These are phyloP conservation scores for Ophiostoma himal-ulmi DNA, from an alignment of 2,329 filamentous ascomycete species.

Conservation along the genomic window DNA sequence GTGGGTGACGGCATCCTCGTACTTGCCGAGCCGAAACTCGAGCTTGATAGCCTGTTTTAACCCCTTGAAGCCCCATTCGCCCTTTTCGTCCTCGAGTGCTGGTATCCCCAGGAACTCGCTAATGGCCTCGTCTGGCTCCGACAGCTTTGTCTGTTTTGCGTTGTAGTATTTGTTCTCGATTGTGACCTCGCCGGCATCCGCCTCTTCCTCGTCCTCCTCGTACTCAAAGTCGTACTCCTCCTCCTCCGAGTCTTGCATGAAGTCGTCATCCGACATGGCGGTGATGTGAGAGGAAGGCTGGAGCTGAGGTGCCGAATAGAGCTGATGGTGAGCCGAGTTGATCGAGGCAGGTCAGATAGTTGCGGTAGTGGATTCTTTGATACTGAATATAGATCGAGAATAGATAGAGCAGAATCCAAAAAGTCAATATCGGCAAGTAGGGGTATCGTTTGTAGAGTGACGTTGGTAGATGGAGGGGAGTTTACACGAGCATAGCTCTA, in stretches of 20 bases:
- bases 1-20: constrained; percentile 81
- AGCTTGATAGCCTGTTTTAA: constrained; percentile 97
- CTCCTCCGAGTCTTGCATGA: constrained; percentile 87
- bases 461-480: not conserved
- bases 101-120: constrained; percentile 89
- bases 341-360: not conserved
- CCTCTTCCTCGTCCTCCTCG: constrained; percentile 81
- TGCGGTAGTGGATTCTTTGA: not conserved
- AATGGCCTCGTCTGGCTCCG: constrained; percentile 81
- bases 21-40: constrained; percentile 86
- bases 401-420: not conserved
- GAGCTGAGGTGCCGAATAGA: not conserved
- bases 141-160: constrained; percentile 89
- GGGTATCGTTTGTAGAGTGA: constrained; percentile 1
- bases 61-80: constrained; percentile 98
- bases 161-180: constrained; percentile 99
- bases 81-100: constrained; percentile 78
- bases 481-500: not conserved
- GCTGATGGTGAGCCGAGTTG: not conserved
- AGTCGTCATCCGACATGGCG: constrained; percentile 78
- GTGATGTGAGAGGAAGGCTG: not conserved
- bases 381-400: not conserved
- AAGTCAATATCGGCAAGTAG: not conserved
- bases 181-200: constrained; percentile 80
- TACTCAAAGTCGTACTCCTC: constrained; percentile 98